Conservation (phyloP, 306 rosid genomes). For the Vigna mungo region DNA sequence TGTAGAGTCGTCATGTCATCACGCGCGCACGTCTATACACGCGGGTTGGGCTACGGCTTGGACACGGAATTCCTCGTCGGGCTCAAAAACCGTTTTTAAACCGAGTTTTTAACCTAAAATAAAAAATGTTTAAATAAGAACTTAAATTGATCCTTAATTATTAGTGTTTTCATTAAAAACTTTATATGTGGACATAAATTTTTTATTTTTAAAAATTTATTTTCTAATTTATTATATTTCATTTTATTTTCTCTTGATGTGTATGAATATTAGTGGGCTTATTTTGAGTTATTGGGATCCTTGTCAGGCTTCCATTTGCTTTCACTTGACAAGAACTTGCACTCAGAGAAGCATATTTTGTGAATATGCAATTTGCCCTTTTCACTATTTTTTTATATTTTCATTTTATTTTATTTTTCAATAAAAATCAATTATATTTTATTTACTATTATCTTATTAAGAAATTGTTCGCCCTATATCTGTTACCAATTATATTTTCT, state of each 20-base stretch:
- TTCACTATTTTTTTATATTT: neutral
- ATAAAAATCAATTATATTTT: neutral
- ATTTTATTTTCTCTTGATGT: neutral
- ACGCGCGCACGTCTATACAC: neutral
- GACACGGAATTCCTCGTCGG: neutral
- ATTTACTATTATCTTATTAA: neutral
- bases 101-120: no score
- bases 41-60: no score
- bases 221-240: neutral
- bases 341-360: neutral
- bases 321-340: neutral
- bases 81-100: neutral
- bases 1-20: neutral
- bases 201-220: no score
- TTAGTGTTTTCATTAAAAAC: no score
- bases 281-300: neutral
- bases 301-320: neutral
- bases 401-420: neutral
- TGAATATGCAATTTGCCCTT: neutral
- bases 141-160: no score
- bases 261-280: neutral
- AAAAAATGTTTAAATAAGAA: no score
- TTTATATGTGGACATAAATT: no score
- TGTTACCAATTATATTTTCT: neutral
- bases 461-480: no score